A percentile compares a stretch with the other conserved stretches of the same genome.
These are phyloP conservation scores for Digitaria exilis DNA, from an alignment of 202 grass and related monocot genomes.

Conservation along the genomic window DNA sequence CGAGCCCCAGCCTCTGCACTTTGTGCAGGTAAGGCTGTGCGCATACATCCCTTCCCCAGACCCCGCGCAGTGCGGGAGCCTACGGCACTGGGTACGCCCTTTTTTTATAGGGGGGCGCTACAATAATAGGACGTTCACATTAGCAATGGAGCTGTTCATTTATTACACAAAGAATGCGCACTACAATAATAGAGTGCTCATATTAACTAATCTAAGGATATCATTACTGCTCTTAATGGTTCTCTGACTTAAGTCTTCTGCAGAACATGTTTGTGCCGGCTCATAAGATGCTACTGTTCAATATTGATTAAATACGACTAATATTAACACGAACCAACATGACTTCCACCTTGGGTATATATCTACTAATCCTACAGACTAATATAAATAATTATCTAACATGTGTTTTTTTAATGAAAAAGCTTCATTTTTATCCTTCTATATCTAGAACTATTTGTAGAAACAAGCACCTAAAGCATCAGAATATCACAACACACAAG, in stretches of 20 bases:
- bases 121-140: not conserved
- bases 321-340: not conserved
- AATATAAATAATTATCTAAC: not conserved
- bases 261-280: not conserved
- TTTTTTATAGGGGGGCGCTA: no score
- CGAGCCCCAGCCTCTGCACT: no score
- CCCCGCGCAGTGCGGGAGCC: no score
- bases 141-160: not conserved
- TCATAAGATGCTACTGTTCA: not conserved
- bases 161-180: not conserved
- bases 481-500: not conserved
- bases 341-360: not conserved
- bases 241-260: not conserved
- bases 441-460: not conserved
- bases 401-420: not conserved
- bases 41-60: no score
- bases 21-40: no score
- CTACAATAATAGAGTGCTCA: not conserved
- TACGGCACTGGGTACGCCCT: no score
- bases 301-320: not conserved
- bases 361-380: not conserved
- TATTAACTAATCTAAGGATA: not conserved
- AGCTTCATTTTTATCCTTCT: not conserved
- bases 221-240: not conserved
- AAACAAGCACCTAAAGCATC: not conserved